A percentile compares a stretch with the other conserved stretches of the same genome.
Evolutionary conservation across 768 basidiomycete genomes (phyloP).

Genomic region (Nidularia pulvinata): DNA sequence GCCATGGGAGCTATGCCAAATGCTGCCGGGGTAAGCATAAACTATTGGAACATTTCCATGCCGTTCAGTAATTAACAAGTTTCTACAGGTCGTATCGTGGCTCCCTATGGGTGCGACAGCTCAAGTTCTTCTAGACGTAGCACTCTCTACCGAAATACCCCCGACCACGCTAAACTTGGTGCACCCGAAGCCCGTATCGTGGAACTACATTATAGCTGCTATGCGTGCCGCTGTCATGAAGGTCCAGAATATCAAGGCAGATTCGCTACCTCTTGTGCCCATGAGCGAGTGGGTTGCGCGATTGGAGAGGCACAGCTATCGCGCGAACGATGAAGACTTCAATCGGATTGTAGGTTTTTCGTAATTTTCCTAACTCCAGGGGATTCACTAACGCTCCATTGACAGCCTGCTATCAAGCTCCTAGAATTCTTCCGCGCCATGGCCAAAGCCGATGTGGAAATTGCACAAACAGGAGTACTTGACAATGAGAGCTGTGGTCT

Average conservation of each 20-base stretch:
- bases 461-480: neutral
- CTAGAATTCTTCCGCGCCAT: constrained; percentile 25
- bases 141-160: constrained; percentile 10
- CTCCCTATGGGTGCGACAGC: constrained; percentile 24
- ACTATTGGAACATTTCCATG: constrained; percentile 50
- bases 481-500: constrained; percentile 16
- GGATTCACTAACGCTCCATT: neutral
- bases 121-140: constrained; percentile 24
- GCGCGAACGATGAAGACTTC: constrained; percentile 5
- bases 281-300: constrained; percentile 16
- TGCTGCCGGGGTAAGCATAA: constrained; percentile 24
- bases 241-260: neutral
- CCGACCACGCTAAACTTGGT: constrained; percentile 26
- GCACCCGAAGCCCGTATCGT: constrained; percentile 29
- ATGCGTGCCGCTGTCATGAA: constrained; percentile 3
- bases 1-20: constrained; percentile 22
- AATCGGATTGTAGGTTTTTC: constrained; percentile 7
- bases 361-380: neutral
- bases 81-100: constrained; percentile 28
- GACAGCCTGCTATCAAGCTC: constrained; percentile 32
- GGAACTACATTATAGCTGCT: constrained; percentile 17
- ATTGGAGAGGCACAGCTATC: constrained; percentile 6
- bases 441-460: constrained; percentile 9
- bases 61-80: constrained; percentile 34
- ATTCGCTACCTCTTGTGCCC: constrained; percentile 8